These are phyloP conservation scores for Silene coronaria DNA, from an alignment of 179 eudicot genomes.

Conservation along the genomic window DNA sequence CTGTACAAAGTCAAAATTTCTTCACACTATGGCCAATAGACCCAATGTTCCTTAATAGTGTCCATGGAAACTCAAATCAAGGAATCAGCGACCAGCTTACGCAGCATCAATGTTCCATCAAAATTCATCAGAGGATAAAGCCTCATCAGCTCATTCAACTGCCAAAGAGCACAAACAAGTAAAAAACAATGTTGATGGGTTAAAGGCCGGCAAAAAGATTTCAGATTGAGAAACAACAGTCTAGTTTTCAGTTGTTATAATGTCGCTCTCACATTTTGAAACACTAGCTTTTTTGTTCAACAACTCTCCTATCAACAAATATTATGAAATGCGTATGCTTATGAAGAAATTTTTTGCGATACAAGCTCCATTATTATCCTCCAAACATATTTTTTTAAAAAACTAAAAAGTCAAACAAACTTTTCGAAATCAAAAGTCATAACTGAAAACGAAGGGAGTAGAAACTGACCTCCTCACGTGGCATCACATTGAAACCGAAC, in stretches of 20 bases:
- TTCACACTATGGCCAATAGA: conserved; percentile 4
- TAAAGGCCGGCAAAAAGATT: neutral
- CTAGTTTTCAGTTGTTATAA: too few species aligned
- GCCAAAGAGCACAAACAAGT: conserved; percentile 21
- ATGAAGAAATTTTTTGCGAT: too few species aligned
- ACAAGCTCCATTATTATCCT: too few species aligned
- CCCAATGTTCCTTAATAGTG: neutral
- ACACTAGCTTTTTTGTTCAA: too few species aligned
- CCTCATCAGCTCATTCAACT: conserved; percentile 38
- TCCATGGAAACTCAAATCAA: conserved; percentile 5
- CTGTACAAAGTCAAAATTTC: conserved; percentile 13
- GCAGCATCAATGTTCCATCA: conserved; percentile 62
- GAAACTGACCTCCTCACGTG: conserved; percentile 23
- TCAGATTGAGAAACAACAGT: neutral
- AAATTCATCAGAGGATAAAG: conserved; percentile 47
- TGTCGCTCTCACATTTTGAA: too few species aligned
- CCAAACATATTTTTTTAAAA: too few species aligned
- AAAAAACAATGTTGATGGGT: neutral
- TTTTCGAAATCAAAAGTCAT: too few species aligned
- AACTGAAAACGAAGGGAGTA: neutral
- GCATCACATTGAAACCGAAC: conserved; percentile 38
- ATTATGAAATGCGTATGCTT: too few species aligned
- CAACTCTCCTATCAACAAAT: too few species aligned
- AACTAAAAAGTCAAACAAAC: too few species aligned
- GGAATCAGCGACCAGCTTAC: conserved; percentile 34